Conservation (phyloP, 1,139 yeast species). For the Kurtzmaniella quercitrusa region DNA sequence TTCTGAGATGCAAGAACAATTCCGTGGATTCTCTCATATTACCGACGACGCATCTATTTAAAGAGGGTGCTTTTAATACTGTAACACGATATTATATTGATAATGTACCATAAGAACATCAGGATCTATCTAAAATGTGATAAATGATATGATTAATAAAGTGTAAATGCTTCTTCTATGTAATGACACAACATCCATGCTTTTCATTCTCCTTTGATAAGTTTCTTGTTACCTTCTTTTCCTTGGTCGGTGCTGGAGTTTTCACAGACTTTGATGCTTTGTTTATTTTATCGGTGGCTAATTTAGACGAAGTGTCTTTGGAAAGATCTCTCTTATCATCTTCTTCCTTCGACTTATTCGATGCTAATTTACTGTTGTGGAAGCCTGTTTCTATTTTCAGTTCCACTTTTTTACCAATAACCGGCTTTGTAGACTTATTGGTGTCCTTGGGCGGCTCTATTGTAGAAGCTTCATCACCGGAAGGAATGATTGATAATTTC, state of each 20-base stretch:
- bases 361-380: too few relatives aligned
- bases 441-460: not conserved
- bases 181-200: not conserved
- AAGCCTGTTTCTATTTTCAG: not conserved
- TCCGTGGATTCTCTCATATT: constrained; percentile 92
- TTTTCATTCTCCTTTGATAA: too few relatives aligned
- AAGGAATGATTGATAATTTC: not conserved
- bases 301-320: too few relatives aligned
- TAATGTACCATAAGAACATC: not conserved
- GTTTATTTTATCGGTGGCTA: too few relatives aligned
- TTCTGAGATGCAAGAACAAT: constrained; percentile 89
- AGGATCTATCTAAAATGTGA: constrained; percentile 1
- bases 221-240: too few relatives aligned
- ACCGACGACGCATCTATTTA: constrained; percentile 59
- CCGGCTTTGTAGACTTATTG: not conserved
- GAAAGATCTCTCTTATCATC: too few relatives aligned
- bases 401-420: not conserved
- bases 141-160: not conserved
- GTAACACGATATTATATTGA: not conserved
- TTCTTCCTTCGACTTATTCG: too few relatives aligned
- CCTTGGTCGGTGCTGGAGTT: too few relatives aligned
- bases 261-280: too few relatives aligned
- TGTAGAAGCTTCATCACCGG: not conserved
- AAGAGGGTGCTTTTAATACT: not conserved
- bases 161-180: not conserved